phyloP scores from a whole-genome alignment of 805 yeast species.

The Yarrowia keelungensis region DNA sequence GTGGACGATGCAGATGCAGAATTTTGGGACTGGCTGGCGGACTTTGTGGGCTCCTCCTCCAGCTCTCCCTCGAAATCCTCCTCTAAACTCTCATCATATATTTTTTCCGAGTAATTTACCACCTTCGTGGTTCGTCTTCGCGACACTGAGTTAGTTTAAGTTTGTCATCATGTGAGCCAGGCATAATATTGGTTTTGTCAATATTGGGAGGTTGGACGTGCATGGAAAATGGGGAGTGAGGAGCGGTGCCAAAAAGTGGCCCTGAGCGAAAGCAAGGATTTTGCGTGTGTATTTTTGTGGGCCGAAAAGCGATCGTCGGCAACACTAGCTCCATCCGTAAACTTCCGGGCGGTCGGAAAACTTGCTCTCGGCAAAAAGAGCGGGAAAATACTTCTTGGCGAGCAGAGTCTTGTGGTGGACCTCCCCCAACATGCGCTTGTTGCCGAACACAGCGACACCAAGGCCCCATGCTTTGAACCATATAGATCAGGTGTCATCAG shows the following conservation, averaged over 20 bases:
- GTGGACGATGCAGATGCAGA: conserved; percentile 19
- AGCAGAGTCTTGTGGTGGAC: not conserved
- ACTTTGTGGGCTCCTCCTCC: conserved; percentile 11
- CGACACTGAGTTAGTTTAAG: conserved; percentile 36
- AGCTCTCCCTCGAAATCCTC: conserved; percentile 16
- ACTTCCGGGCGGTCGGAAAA: too few species aligned
- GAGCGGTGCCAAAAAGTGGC: conserved; percentile 6
- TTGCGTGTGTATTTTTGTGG: too few species aligned
- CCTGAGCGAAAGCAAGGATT: not conserved
- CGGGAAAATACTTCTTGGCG: conserved; percentile 1
- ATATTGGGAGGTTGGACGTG: conserved; percentile 35
- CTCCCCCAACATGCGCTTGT: conserved; percentile 3
- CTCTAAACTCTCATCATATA: conserved; percentile 32
- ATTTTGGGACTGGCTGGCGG: not conserved
- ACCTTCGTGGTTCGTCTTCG: conserved; percentile 33
- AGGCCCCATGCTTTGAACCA: conserved; percentile 21
- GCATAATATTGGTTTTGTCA: conserved; percentile 24
- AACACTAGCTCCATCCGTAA: too few species aligned
- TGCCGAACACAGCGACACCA: conserved; percentile 21
- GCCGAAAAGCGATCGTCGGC: too few species aligned
- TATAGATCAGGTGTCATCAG: conserved; percentile 8
- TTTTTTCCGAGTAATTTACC: conserved; percentile 35
- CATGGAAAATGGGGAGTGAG: conserved; percentile 17
- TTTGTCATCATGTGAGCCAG: conserved; percentile 17
- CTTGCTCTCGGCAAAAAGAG: not conserved